These are phyloP conservation scores for Piromyces sp. DNA, from an alignment of 192 early-diverging fungal species.

Conservation along the genomic window DNA sequence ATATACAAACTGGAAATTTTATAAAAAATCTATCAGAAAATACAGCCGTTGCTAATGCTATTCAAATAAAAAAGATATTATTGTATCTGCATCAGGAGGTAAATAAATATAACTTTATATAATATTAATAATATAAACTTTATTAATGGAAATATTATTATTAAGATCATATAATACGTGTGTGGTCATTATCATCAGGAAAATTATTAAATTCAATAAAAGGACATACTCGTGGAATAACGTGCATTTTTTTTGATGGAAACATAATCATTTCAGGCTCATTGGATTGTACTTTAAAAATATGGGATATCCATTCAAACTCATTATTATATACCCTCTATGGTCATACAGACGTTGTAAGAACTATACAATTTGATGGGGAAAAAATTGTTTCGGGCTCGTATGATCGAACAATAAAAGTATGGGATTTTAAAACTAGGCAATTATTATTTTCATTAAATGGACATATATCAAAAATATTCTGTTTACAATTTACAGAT, in stretches of 20 bases:
- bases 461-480: background rate
- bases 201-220: constrained; percentile 38
- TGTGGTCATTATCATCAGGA: constrained; percentile 65
- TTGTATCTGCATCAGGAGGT: constrained; percentile 64
- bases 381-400: constrained; percentile 62
- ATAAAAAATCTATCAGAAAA: constrained; percentile 23
- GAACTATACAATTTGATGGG: constrained; percentile 72
- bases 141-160: too few species aligned
- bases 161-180: constrained; percentile 54
- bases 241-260: constrained; percentile 81
- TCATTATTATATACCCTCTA: constrained; percentile 12
- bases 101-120: background rate
- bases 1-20: constrained; percentile 31
- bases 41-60: constrained; percentile 36
- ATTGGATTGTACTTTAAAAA: constrained; percentile 61
- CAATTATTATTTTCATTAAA: constrained; percentile 30
- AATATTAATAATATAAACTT: too few species aligned
- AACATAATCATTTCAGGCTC: constrained; percentile 67
- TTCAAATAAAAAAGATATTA: constrained; percentile 37
- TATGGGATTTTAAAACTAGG: constrained; percentile 66
- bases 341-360: constrained; percentile 51
- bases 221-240: constrained; percentile 66
- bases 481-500: background rate
- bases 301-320: constrained; percentile 35
- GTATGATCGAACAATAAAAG: constrained; percentile 73